A percentile compares a stretch with the other conserved stretches of the same genome.
phyloP scores from a whole-genome alignment of 2,329 filamentous ascomycete genomes.

The Lachnellula hyalina region DNA sequence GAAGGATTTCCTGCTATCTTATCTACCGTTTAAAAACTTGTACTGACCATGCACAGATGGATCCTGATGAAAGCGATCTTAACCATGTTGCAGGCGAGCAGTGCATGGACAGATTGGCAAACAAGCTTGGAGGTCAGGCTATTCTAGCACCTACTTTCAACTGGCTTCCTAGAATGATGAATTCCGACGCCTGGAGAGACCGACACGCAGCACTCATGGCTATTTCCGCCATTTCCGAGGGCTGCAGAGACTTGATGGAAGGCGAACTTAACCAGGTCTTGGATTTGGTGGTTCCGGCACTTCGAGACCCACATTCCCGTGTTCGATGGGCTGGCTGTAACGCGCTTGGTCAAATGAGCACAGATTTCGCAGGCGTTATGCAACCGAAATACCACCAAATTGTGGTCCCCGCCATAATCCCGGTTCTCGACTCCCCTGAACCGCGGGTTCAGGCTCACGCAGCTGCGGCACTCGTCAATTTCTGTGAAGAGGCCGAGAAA shows the following conservation, averaged over 20 bases:
- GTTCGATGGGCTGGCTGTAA: constrained; percentile 98
- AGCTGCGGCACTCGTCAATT: constrained; percentile 96
- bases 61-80: constrained; percentile 90
- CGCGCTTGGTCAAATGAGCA: constrained; percentile 99
- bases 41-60: constrained; percentile 53
- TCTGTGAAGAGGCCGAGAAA: constrained; percentile 97
- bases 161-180: constrained; percentile 98
- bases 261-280: constrained; percentile 91
- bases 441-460: constrained; percentile 95
- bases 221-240: constrained; percentile 96
- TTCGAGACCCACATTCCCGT: constrained; percentile 85
- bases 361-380: constrained; percentile 97
- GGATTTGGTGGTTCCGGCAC: constrained; percentile 86
- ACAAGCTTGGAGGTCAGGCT: constrained; percentile 92
- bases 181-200: constrained; percentile 88
- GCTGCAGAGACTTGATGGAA: constrained; percentile 92
- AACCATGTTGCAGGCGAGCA: constrained; percentile 98
- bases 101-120: constrained; percentile 95
- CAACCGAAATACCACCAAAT: constrained; percentile 89
- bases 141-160: constrained; percentile 90
- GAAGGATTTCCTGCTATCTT: neutral
- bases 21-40: no score
- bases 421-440: constrained; percentile 83
- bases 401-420: constrained; percentile 86
- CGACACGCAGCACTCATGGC: constrained; percentile 97